Evolutionary conservation across 768 basidiomycete genomes (phyloP).

Genomic region (Leucocoprinus sp.): DNA sequence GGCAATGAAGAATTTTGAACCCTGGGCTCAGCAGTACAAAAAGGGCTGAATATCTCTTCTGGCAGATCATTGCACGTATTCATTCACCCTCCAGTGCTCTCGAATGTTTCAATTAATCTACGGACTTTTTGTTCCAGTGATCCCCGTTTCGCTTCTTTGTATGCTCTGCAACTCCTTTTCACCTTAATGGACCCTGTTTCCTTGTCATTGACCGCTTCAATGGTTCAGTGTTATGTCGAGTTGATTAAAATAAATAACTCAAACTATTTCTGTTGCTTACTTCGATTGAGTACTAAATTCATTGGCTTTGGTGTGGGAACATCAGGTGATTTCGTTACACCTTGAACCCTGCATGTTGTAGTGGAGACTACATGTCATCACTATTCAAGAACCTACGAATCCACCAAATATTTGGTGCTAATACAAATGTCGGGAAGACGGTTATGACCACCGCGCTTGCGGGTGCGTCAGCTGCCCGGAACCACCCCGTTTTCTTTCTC

Average conservation of each 20-base stretch:
- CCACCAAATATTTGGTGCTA: slow-evolving; percentile 91
- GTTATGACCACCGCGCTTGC: slow-evolving; percentile 80
- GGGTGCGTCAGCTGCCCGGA: slow-evolving; percentile 58
- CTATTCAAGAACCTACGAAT: slow-evolving; percentile 81
- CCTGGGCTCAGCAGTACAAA: slow-evolving; percentile 17
- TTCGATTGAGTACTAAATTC: no score
- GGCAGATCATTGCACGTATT: neutral
- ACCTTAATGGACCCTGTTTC: neutral
- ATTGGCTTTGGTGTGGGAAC: neutral
- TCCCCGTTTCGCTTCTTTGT: no score
- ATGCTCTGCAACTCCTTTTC: no score
- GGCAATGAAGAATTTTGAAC: slow-evolving; percentile 17
- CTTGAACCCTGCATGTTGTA: no score
- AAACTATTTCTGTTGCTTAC: no score
- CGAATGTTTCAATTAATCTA: no score
- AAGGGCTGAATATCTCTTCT: neutral
- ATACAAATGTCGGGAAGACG: slow-evolving; percentile 95
- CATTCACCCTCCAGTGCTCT: neutral
- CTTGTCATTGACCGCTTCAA: neutral
- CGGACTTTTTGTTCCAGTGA: no score
- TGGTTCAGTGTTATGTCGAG: neutral
- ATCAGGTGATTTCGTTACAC: no score
- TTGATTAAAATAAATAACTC: no score
- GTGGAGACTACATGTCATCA: slow-evolving; percentile 48
- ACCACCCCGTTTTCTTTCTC: slow-evolving; percentile 53